Conservation (phyloP, 2,329 filamentous ascomycete species). For the Diaporthe sp. region DNA sequence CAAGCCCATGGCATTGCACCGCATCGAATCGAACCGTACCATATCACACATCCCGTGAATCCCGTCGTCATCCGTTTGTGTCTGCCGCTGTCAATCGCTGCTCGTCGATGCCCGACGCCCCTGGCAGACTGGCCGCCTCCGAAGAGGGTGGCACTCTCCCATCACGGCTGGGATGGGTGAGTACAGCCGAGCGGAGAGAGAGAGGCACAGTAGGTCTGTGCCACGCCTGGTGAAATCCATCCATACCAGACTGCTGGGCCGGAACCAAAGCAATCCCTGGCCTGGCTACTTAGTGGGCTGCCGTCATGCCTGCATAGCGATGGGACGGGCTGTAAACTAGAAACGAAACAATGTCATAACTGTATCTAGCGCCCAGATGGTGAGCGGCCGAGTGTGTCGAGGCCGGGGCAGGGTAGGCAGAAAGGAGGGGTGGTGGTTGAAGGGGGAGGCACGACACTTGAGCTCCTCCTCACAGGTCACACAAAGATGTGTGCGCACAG, state of each 20-base stretch:
- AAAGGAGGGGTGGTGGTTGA: too few relatives aligned
- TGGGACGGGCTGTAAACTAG: not conserved
- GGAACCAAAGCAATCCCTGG: not conserved
- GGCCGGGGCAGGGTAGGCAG: not conserved
- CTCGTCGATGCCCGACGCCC: conserved; percentile 18
- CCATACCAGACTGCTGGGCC: conserved; percentile 19
- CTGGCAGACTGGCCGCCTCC: conserved; percentile 12
- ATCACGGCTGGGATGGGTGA: not conserved
- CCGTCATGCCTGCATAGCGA: not conserved
- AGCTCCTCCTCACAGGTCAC: not conserved
- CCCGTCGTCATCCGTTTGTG: conserved; percentile 14
- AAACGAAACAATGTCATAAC: conserved; percentile 4
- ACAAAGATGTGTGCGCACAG: not conserved
- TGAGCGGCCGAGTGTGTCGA: not conserved
- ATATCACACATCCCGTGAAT: not conserved
- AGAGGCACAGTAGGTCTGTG: too few relatives aligned
- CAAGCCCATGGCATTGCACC: conserved; percentile 8
- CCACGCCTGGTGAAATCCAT: not conserved
- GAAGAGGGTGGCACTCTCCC: conserved; percentile 7
- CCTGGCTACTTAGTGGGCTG: not conserved
- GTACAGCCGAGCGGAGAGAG: conserved; percentile 2
- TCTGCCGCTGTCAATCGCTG: not conserved
- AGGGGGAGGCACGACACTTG: not conserved
- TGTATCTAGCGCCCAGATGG: not conserved
- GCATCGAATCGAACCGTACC: conserved; percentile 12